A percentile compares a stretch with the other conserved stretches of the same genome.
Evolutionary conservation across 495 filamentous ascomycete genomes (phyloP).

Genomic region (Poronia punctata): DNA sequence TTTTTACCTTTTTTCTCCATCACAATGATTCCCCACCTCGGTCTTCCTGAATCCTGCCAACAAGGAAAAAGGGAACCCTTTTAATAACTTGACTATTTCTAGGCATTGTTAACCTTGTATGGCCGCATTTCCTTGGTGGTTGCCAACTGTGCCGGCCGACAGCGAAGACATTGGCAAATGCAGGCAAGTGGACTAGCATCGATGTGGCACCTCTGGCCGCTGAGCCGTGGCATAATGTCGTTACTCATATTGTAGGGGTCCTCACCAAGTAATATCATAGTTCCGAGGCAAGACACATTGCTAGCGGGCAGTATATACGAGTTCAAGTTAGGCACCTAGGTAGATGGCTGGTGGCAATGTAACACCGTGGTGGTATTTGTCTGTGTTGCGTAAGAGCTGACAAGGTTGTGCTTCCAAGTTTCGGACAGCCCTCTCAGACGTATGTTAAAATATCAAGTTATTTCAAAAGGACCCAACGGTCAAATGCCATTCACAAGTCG

Average conservation of each 20-base stretch:
- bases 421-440: too few species aligned
- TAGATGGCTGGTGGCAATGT: too few species aligned
- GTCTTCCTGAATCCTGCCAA: not conserved
- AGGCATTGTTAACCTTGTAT: constrained; percentile 40
- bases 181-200: constrained; percentile 51
- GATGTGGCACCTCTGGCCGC: constrained; percentile 40
- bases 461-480: too few species aligned
- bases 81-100: not conserved
- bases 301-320: too few species aligned
- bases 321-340: too few species aligned
- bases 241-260: constrained; percentile 52
- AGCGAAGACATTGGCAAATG: constrained; percentile 40
- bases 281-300: too few species aligned
- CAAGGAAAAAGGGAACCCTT: too few species aligned
- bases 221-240: constrained; percentile 38
- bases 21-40: not conserved
- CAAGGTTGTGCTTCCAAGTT: too few species aligned
- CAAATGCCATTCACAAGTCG: too few species aligned
- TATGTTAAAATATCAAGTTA: too few species aligned
- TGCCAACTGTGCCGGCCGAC: constrained; percentile 54
- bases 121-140: constrained; percentile 51
- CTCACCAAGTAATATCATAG: constrained; percentile 48
- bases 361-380: too few species aligned
- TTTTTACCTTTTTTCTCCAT: not conserved
- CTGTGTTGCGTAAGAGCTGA: too few species aligned